Conservation (phyloP, 1,284 basidiomycete species). For the Singerocomus rubriflavus region DNA sequence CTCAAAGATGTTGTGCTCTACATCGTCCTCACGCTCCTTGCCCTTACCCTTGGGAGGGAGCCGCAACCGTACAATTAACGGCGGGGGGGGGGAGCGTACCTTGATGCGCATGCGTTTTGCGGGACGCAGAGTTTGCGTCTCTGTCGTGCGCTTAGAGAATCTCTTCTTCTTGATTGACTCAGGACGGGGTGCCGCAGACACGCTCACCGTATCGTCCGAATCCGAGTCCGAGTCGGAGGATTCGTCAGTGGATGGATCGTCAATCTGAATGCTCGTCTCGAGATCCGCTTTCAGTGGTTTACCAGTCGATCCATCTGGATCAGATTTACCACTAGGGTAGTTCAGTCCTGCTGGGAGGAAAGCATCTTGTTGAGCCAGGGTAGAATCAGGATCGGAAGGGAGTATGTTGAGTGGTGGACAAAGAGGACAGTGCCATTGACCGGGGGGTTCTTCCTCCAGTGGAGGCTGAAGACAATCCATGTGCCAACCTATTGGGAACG, state of each 20-base stretch:
- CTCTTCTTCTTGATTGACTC: constrained; percentile 31
- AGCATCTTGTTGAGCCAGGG: constrained; percentile 9
- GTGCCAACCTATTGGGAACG: constrained; percentile 72
- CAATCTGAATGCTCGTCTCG: constrained; percentile 23
- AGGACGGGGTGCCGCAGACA: constrained; percentile 10
- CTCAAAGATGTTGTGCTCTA: constrained; percentile 70
- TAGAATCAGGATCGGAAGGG: constrained; percentile 20
- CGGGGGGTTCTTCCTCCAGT: constrained; percentile 66
- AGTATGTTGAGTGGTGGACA: constrained; percentile 43
- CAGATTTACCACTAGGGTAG: constrained; percentile 4
- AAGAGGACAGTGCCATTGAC: constrained; percentile 71
- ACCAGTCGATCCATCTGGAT: constrained; percentile 6
- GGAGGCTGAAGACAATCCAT: constrained; percentile 82
- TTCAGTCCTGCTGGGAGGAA: constrained; percentile 4
- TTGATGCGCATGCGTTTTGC: constrained; percentile 42
- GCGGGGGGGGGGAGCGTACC: constrained; percentile 35
- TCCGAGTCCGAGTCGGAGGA: constrained; percentile 36
- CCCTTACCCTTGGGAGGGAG: constrained; percentile 58
- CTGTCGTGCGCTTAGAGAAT: constrained; percentile 25
- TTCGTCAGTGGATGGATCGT: constrained; percentile 24
- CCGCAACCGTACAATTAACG: constrained; percentile 50
- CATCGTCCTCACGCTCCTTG: constrained; percentile 58
- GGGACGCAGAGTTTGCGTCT: constrained; percentile 27
- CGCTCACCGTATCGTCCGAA: constrained; percentile 23
- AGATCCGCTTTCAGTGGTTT: constrained; percentile 3